These are phyloP conservation scores for Nemania abortiva DNA, from an alignment of 2,329 filamentous ascomycete genomes.

Conservation along the genomic window DNA sequence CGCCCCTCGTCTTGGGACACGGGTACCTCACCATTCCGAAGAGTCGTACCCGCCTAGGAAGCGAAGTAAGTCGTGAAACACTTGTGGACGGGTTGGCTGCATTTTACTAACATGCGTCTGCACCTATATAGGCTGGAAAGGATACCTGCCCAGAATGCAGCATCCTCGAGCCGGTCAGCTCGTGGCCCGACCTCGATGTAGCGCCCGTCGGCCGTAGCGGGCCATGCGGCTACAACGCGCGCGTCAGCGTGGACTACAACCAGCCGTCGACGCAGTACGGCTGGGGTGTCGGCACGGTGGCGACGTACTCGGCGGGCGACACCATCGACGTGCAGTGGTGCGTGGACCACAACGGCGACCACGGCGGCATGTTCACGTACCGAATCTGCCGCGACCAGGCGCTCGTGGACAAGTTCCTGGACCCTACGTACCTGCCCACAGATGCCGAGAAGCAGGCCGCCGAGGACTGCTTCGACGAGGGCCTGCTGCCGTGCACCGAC, in stretches of 20 bases:
- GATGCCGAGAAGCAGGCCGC: constrained; percentile 65
- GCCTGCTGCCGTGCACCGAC: constrained; percentile 62
- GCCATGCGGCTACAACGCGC: constrained; percentile 66
- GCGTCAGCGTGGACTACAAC: constrained; percentile 66
- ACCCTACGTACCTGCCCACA: constrained; percentile 61
- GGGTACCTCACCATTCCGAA: constrained; percentile 26
- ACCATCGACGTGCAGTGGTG: constrained; percentile 66
- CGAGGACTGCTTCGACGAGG: constrained; percentile 64
- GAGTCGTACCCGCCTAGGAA: constrained; percentile 22
- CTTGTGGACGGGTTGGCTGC: no score
- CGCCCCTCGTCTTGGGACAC: constrained; percentile 14
- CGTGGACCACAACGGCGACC: constrained; percentile 67
- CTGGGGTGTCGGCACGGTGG: constrained; percentile 60
- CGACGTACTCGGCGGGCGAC: constrained; percentile 60
- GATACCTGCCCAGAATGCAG: constrained; percentile 67
- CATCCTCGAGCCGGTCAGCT: constrained; percentile 64
- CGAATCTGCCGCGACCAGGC: constrained; percentile 65
- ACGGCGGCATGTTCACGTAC: constrained; percentile 68
- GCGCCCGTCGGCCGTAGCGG: constrained; percentile 62
- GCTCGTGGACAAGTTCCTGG: constrained; percentile 63
- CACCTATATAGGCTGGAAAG: constrained; percentile 58
- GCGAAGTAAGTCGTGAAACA: constrained; percentile 12
- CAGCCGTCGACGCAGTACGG: constrained; percentile 52
- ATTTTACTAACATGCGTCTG: constrained; percentile 20
- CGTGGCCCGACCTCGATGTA: constrained; percentile 62